Base-by-base conservation (phyloP, 129 eudicot genomes). In the Ambrosia trifida region DNA sequence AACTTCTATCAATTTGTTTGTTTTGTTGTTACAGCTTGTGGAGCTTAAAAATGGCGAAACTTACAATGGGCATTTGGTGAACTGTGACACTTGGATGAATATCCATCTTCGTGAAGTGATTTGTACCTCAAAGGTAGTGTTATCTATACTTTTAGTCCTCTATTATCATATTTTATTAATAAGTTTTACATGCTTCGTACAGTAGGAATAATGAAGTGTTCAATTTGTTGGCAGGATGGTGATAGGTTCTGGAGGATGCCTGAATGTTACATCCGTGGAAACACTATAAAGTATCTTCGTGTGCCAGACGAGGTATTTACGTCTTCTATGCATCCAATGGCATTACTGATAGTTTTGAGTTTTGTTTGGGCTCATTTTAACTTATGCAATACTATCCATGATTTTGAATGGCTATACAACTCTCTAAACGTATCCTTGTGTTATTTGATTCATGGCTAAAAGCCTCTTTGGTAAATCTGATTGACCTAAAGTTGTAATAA, bases 11-110 rank as follows among this genome's bases (percentile, higher is more conserved):
- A 31, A 57, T 56, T 10, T 59, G 50, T 70, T 40, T 40, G 10
- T 5, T 40, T 0, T 36, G 19, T 43, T 38, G 16, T 11, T 57
- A 60, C 78, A 90, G 96, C 60, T 90, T 82, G 94, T 90, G 85
- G 96, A 90, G 57, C 80, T 90, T 80, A 90, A 90, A 82, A 90
- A 90, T 74, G 96, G 94, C 56, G 96, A 90, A 80, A 90, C 96
- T 19, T 90, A 90, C 80, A 90, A 90, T 53, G 96, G 96, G 58
- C 96, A 90, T 74, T 77, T 90, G 86, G 96, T 90, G 33, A 87
- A 90, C 72, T 90, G 96, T 56, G 96, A 90, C 79, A 87, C 96
- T 10, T 90, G 96, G 96, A 90, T 90, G 96, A 90, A 90, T 63
- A 90, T 90, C 50, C 96, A 90, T 83, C 96, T 90, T 36, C 94